Base-by-base conservation (phyloP, 306 rosid species). In the Fragaria ananassa region DNA sequence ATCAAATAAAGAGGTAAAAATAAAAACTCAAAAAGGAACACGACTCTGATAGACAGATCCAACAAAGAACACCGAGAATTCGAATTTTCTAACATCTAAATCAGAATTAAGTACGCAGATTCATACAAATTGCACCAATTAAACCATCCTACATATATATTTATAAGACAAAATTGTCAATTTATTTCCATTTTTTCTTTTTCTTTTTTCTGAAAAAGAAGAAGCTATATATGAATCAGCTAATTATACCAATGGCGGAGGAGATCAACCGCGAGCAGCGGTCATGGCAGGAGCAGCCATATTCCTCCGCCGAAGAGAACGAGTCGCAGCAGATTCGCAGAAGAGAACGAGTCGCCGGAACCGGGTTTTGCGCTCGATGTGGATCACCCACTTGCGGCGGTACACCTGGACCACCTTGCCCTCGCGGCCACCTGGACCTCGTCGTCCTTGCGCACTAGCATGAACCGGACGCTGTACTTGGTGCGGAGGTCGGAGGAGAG, bases 261-360 rank as follows among this genome's bases (percentile, higher is more conserved):
- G 5, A 23, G 35, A 53, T 86, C 78, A 91, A 65, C 56, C 86
- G 71, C 96, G 91, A 5, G 96, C 41, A n/a, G 89, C 74, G 51
- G 74, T 83, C 1, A 80, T 63, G 49, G 84, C 76, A 1, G 89
- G 81, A n/a, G n/a, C n/a, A n/a, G n/a, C n/a, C n/a, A n/a, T n/a
- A n/a, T n/a, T n/a, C n/a, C n/a, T n/a, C n/a, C n/a, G n/a, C n/a
- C n/a, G n/a, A n/a, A n/a, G n/a, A n/a, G n/a, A n/a, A n/a, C n/a
- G n/a, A n/a, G n/a, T n/a, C n/a, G n/a, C n/a, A n/a, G n/a, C n/a
- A n/a, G n/a, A n/a, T n/a, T n/a, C n/a, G n/a, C n/a, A n/a, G n/a
- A n/a, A n/a, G n/a, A n/a, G n/a, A n/a, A n/a, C n/a, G n/a, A n/a
- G n/a, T n/a, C n/a, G n/a, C n/a, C n/a, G n/a, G n/a, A n/a, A n/a